phyloP scores from a whole-genome alignment of 1,284 basidiomycete genomes.

The Tilletia caries region DNA sequence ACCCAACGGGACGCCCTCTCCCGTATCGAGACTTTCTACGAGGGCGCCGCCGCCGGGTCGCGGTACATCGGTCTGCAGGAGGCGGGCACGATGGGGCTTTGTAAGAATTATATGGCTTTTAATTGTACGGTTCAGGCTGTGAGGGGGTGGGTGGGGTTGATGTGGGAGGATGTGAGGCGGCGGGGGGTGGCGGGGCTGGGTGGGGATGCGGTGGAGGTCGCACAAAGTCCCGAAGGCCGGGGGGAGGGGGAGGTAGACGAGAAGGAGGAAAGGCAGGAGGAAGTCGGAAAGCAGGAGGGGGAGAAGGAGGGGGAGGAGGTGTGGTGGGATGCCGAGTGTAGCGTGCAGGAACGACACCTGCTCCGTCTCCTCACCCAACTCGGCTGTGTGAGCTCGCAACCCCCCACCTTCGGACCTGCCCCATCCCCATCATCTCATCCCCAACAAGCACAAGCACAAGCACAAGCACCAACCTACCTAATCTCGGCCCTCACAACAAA shows the following conservation, averaged over 20 bases:
- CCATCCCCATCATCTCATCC: constrained; percentile 20
- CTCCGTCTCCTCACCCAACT: constrained; percentile 12
- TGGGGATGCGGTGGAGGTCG: neutral
- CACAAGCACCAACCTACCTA: constrained; percentile 30
- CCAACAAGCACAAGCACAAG: constrained; percentile 8
- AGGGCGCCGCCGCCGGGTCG: too few species aligned
- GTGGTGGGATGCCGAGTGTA: constrained; percentile 36
- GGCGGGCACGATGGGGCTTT: constrained; percentile 32
- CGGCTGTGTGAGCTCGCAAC: constrained; percentile 22
- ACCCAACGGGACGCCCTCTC: constrained; percentile 43
- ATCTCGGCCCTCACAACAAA: constrained; percentile 38
- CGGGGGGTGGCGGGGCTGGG: too few species aligned
- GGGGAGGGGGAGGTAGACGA: neutral
- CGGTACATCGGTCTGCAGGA: constrained; percentile 34
- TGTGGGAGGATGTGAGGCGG: constrained; percentile 17
- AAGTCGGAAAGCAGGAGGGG: constrained; percentile 7
- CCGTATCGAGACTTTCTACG: constrained; percentile 48
- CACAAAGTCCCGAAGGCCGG: neutral
- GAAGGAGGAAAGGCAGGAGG: constrained; percentile 14
- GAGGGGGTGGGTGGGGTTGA: constrained; percentile 37
- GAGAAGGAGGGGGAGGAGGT: neutral
- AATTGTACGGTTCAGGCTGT: constrained; percentile 41
- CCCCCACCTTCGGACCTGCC: constrained; percentile 3
- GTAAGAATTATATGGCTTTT: constrained; percentile 48
- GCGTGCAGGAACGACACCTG: constrained; percentile 32